Evolutionary conservation across 805 yeast species (phyloP).

Genomic region (Lipomyces spencermartinsiae): DNA sequence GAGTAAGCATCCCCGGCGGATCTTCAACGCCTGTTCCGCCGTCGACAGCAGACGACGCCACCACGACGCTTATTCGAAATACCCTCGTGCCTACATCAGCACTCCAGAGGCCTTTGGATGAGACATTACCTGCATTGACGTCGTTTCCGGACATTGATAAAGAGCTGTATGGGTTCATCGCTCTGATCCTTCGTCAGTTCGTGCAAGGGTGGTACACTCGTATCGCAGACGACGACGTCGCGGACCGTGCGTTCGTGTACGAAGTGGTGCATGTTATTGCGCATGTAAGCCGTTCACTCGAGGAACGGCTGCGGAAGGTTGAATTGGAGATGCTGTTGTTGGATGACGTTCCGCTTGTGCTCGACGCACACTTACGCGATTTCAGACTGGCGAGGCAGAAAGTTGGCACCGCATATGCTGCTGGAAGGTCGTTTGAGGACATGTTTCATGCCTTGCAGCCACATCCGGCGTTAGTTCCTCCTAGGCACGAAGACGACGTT

Average conservation of each 20-base stretch:
- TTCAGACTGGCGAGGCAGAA: slow-evolving; percentile 44
- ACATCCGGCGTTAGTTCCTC: slow-evolving; percentile 47
- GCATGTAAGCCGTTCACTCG: slow-evolving; percentile 51
- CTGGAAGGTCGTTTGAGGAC: slow-evolving; percentile 45
- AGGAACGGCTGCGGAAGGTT: slow-evolving; percentile 43
- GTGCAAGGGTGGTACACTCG: slow-evolving; percentile 55
- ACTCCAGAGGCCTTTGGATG: slow-evolving; percentile 30
- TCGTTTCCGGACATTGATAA: slow-evolving; percentile 49
- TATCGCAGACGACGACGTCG: slow-evolving; percentile 45
- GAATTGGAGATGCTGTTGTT: slow-evolving; percentile 50
- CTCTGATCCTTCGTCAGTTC: slow-evolving; percentile 55
- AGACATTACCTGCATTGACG: slow-evolving; percentile 34
- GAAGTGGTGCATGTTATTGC: slow-evolving; percentile 53
- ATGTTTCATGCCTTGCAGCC: slow-evolving; percentile 48
- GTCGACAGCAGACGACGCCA: slow-evolving; percentile 27
- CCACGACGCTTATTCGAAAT: slow-evolving; percentile 31
- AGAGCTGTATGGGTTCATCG: slow-evolving; percentile 55
- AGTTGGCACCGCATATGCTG: slow-evolving; percentile 46
- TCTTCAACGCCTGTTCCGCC: background rate
- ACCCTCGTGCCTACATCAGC: slow-evolving; percentile 35
- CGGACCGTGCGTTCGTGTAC: slow-evolving; percentile 51
- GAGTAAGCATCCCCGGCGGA: background rate
- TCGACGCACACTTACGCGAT: slow-evolving; percentile 50
- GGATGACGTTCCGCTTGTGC: slow-evolving; percentile 54
- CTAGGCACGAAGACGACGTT: background rate